Evolutionary conservation across 192 early-diverging fungal species (phyloP).

Genomic region (Oehlia diaphana): DNA sequence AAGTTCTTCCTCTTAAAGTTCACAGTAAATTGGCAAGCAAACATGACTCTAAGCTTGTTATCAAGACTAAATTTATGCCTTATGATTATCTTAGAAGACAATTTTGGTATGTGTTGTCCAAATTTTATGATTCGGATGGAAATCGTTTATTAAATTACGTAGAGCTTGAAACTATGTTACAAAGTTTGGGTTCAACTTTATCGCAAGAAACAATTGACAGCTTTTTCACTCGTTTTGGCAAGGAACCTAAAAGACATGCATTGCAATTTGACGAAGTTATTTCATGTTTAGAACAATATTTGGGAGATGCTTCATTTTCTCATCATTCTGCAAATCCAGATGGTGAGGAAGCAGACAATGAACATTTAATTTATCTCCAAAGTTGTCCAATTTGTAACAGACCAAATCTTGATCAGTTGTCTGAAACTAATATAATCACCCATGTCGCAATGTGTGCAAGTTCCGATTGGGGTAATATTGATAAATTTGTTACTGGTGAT

Average conservation of each 20-base stretch:
- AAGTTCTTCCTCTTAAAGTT: slow-evolving; percentile 41
- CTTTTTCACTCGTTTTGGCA: slow-evolving; percentile 52
- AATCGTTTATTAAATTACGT: slow-evolving; percentile 60
- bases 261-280: slow-evolving; percentile 65
- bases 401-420: slow-evolving; percentile 47
- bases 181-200: slow-evolving; percentile 66
- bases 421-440: slow-evolving; percentile 71
- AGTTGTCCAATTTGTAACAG: slow-evolving; percentile 73
- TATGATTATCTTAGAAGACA: slow-evolving; percentile 62
- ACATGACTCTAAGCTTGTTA: slow-evolving; percentile 45
- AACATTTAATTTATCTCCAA: slow-evolving; percentile 63
- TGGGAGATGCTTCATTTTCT: slow-evolving; percentile 26
- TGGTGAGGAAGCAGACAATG: slow-evolving; percentile 40
- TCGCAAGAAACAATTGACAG: slow-evolving; percentile 61
- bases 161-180: slow-evolving; percentile 70
- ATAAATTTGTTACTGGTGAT: slow-evolving; percentile 71
- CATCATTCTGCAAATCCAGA: slow-evolving; percentile 34
- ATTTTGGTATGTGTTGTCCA: slow-evolving; percentile 70
- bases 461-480: slow-evolving; percentile 64
- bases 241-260: slow-evolving; percentile 54
- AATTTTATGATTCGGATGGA: slow-evolving; percentile 61
- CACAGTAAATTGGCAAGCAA: slow-evolving; percentile 38
- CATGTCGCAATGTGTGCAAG: slow-evolving; percentile 76
- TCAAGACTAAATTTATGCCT: slow-evolving; percentile 67
- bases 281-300: slow-evolving; percentile 55